phyloP scores from a whole-genome alignment of 805 yeast genomes.

The Wickerhamomyces bisporus region DNA sequence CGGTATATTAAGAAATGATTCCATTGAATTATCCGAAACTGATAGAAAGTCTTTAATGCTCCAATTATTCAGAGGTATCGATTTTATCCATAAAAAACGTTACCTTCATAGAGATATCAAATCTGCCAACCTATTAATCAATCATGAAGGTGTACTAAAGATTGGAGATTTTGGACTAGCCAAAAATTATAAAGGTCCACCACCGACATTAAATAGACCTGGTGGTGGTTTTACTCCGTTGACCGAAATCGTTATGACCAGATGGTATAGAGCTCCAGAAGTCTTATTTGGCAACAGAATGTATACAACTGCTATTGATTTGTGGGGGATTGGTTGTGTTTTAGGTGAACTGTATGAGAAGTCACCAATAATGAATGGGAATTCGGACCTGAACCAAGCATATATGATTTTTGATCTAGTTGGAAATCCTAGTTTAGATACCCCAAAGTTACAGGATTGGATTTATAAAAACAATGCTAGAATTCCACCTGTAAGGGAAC shows the following conservation, averaged over 20 bases:
- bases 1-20: constrained; percentile 80
- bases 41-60: constrained; percentile 79
- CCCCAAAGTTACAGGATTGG: constrained; percentile 65
- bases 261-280: constrained; percentile 98
- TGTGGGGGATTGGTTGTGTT: constrained; percentile 98
- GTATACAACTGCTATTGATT: constrained; percentile 91
- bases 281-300: constrained; percentile 76
- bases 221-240: constrained; percentile 43
- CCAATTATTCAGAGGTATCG: constrained; percentile 76
- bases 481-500: constrained; percentile 34
- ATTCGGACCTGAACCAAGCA: constrained; percentile 84
- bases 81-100: constrained; percentile 63
- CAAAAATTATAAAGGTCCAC: constrained; percentile 57
- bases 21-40: constrained; percentile 49
- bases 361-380: constrained; percentile 81
- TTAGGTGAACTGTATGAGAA: constrained; percentile 84
- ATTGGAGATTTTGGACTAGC: constrained; percentile 97
- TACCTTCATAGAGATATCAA: constrained; percentile 86
- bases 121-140: constrained; percentile 89
- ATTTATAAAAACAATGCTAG: constrained; percentile 38
- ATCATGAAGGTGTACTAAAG: constrained; percentile 69
- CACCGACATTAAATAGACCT: constrained; percentile 43
- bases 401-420: constrained; percentile 71
- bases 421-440: constrained; percentile 68
- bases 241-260: constrained; percentile 79